These are phyloP conservation scores for Pleurozium schreberi DNA, from an alignment of 225 moss, liverwort and hornwort genomes.

Conservation along the genomic window DNA sequence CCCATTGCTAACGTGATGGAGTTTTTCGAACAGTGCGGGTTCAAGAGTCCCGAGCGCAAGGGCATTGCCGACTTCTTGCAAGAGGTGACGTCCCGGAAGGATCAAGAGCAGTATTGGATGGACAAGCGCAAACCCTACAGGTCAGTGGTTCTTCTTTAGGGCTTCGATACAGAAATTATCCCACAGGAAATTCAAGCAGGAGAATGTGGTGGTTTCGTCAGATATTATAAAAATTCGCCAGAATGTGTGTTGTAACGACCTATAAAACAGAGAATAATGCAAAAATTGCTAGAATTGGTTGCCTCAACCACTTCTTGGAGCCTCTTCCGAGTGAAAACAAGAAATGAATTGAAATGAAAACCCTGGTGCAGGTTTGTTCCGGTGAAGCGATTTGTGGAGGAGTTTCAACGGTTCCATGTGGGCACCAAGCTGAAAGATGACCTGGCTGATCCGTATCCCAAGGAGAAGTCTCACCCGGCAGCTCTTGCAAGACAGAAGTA, in stretches of 20 bases:
- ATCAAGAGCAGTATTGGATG: constrained; percentile 85
- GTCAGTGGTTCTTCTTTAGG: background rate
- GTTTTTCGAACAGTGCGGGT: constrained; percentile 62
- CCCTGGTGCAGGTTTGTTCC: constrained; percentile 30
- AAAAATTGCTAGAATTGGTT: background rate
- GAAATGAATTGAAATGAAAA: background rate
- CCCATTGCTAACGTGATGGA: constrained; percentile 24
- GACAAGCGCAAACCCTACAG: constrained; percentile 63
- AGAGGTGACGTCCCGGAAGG: constrained; percentile 89
- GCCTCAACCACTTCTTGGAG: background rate
- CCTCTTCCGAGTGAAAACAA: background rate
- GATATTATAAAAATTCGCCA: background rate
- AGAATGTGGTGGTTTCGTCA: background rate
- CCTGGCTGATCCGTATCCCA: constrained; percentile 36
- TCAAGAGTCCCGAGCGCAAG: constrained; percentile 58
- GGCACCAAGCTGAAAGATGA: constrained; percentile 39
- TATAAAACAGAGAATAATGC: background rate
- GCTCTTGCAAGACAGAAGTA: constrained; percentile 46
- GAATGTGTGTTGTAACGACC: background rate
- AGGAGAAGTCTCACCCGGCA: constrained; percentile 42
- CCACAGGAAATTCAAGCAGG: background rate
- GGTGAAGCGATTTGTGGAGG: constrained; percentile 48
- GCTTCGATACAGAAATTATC: no score
- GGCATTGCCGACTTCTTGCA: constrained; percentile 70
- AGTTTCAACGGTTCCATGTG: constrained; percentile 28